Conservation (phyloP, 441 rosid genomes). For the Pelargonium citronellum region DNA sequence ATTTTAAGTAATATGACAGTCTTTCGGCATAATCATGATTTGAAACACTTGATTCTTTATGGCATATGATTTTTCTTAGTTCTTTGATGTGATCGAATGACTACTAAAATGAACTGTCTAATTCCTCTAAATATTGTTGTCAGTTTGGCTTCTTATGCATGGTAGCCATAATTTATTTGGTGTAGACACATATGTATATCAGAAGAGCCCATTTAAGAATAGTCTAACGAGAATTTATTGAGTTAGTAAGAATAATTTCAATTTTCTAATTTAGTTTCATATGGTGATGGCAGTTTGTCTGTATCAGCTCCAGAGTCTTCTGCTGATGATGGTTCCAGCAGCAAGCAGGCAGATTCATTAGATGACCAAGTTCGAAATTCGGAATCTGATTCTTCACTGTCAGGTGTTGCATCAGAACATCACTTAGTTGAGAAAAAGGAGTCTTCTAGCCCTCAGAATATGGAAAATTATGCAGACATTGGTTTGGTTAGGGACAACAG, state of each 20-base stretch:
- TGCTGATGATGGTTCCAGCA: constrained; percentile 37
- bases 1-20: constrained; percentile 4
- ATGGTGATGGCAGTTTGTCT: constrained; percentile 41
- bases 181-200: too few relatives aligned
- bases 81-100: too few relatives aligned
- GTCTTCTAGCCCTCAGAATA: constrained; percentile 46
- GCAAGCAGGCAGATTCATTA: constrained; percentile 40
- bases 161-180: too few relatives aligned
- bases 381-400: constrained; percentile 52
- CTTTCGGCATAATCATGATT: not conserved
- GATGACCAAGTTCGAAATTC: constrained; percentile 54
- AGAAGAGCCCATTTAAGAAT: too few relatives aligned
- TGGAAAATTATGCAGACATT: constrained; percentile 51
- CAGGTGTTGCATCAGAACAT: constrained; percentile 48
- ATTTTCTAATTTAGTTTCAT: not conserved
- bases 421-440: constrained; percentile 53
- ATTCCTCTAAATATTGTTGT: too few relatives aligned
- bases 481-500: constrained; percentile 48
- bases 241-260: not conserved
- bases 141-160: too few relatives aligned
- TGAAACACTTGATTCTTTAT: not conserved
- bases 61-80: too few relatives aligned
- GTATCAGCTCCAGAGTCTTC: constrained; percentile 41
- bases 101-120: too few relatives aligned
- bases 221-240: not conserved